Percentiles rank a stretch among this genome's conserved stretches.
These are phyloP conservation scores for Leishmania major DNA, from an alignment of 208 protist genomes.

Conservation along the genomic window DNA sequence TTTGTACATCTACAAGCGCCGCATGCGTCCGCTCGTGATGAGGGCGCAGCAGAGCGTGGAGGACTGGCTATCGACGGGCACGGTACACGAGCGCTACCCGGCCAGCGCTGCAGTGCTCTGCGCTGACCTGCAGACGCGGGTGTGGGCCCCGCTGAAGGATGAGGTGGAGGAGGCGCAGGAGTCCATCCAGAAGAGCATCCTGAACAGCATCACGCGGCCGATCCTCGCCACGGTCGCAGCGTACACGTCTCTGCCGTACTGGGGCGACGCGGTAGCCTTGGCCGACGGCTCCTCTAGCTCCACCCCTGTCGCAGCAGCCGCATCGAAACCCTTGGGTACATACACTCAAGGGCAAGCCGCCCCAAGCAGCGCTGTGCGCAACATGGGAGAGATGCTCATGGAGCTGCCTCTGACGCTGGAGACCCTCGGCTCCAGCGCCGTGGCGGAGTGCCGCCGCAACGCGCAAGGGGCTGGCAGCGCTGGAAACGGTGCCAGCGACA, in stretches of 20 bases:
- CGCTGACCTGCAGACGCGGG: constrained; percentile 30
- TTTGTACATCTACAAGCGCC: constrained; percentile 22
- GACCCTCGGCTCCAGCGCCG: constrained; percentile 35
- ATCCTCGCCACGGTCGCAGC: constrained; percentile 39
- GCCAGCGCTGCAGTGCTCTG: constrained; percentile 27
- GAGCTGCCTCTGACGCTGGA: constrained; percentile 80
- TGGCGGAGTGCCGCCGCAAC: constrained; percentile 9
- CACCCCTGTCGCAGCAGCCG: not conserved
- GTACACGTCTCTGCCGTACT: constrained; percentile 49
- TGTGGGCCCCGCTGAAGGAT: constrained; percentile 51
- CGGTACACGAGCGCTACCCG: constrained; percentile 37
- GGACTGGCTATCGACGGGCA: constrained; percentile 42
- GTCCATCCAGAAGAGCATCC: constrained; percentile 32
- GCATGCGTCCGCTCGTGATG: constrained; percentile 35
- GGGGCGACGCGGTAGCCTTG: constrained; percentile 22
- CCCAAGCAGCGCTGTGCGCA: constrained; percentile 55
- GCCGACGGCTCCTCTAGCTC: not conserved
- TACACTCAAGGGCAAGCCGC: constrained; percentile 45
- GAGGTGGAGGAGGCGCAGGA: constrained; percentile 34
- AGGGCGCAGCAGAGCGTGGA: constrained; percentile 35
- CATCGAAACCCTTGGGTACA: constrained; percentile 1
- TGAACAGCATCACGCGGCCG: constrained; percentile 43
- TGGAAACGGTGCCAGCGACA: not conserved
- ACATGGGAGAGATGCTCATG: constrained; percentile 83
- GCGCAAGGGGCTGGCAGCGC: not conserved